Conservation (phyloP, 306 rosid species). For the Cucurbita moschata region DNA sequence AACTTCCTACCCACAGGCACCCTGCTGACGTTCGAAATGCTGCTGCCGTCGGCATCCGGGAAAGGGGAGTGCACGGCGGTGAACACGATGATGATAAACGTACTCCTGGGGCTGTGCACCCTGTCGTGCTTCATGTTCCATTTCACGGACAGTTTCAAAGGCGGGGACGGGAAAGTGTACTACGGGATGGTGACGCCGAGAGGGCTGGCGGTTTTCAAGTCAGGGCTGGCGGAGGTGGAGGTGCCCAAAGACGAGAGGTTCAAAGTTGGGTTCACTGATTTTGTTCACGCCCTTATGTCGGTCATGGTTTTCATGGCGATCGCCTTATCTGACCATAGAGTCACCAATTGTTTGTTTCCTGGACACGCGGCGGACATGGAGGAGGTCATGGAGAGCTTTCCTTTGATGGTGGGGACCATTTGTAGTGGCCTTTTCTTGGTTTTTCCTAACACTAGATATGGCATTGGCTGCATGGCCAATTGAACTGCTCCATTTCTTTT, state of each 20-base stretch:
- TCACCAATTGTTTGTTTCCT: conserved; percentile 44
- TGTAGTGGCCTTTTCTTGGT: conserved; percentile 61
- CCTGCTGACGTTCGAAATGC: conserved; percentile 66
- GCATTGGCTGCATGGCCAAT: conserved; percentile 58
- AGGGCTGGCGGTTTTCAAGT: conserved; percentile 55
- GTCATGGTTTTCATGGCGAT: conserved; percentile 63
- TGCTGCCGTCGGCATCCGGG: conserved; percentile 52
- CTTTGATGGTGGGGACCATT: conserved; percentile 49
- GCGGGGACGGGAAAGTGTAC: conserved; percentile 40
- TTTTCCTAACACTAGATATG: conserved; percentile 50
- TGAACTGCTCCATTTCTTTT: not conserved
- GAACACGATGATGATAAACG: conserved; percentile 31
- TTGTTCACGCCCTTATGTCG: conserved; percentile 64
- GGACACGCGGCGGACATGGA: conserved; percentile 59
- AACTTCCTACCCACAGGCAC: conserved; percentile 83
- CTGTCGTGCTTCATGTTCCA: conserved; percentile 77
- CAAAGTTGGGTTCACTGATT: conserved; percentile 28
- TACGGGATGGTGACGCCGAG: conserved; percentile 48
- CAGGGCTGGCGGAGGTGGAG: conserved; percentile 22
- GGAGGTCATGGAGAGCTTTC: conserved; percentile 65
- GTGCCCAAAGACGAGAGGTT: conserved; percentile 38
- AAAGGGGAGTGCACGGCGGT: conserved; percentile 40
- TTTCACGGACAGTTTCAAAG: conserved; percentile 53
- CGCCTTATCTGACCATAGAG: conserved; percentile 63
- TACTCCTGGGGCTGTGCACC: conserved; percentile 29